Evolutionary conservation across 2,329 filamentous ascomycete species (phyloP).

Genomic region (Alternaria longipes): DNA sequence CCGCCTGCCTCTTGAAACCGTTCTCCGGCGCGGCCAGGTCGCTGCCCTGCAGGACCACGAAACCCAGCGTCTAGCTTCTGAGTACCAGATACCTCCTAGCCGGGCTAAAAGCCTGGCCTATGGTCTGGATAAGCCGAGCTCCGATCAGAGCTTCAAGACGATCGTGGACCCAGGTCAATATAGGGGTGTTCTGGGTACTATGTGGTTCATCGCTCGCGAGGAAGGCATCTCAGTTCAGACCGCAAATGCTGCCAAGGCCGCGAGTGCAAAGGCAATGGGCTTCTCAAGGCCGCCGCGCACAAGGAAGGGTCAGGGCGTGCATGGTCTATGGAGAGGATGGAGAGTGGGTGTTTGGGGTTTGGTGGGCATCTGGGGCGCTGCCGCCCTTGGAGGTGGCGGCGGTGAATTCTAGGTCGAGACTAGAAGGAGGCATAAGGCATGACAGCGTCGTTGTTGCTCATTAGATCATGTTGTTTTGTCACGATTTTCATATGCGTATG

Average conservation of each 20-base stretch:
- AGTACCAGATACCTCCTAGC: constrained; percentile 35
- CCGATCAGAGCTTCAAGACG: constrained; percentile 64
- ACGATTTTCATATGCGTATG: constrained; percentile 2
- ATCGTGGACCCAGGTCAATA: constrained; percentile 85
- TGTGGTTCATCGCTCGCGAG: constrained; percentile 84
- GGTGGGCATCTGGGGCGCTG: constrained; percentile 76
- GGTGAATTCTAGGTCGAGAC: constrained; percentile 44
- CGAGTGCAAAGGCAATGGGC: constrained; percentile 39
- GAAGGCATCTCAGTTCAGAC: constrained; percentile 69
- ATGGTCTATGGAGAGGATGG: constrained; percentile 77
- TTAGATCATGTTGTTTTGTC: neutral
- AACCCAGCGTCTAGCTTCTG: constrained; percentile 36
- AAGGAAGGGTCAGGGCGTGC: constrained; percentile 71
- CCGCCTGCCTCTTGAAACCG: constrained; percentile 90
- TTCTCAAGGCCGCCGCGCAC: constrained; percentile 53
- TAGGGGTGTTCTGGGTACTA: constrained; percentile 86
- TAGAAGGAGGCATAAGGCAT: neutral
- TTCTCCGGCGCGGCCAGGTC: constrained; percentile 87
- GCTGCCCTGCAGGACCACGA: constrained; percentile 61
- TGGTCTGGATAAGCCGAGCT: constrained; percentile 25
- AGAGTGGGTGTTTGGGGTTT: constrained; percentile 81
- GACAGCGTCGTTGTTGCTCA: neutral
- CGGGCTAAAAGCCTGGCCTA: constrained; percentile 28
- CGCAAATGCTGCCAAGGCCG: constrained; percentile 30
- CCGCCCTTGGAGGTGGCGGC: constrained; percentile 60